A percentile compares a stretch with the other conserved stretches of the same genome.
Conservation (phyloP, 2,329 filamentous ascomycete species). For the Amauroascus verrucosus region DNA sequence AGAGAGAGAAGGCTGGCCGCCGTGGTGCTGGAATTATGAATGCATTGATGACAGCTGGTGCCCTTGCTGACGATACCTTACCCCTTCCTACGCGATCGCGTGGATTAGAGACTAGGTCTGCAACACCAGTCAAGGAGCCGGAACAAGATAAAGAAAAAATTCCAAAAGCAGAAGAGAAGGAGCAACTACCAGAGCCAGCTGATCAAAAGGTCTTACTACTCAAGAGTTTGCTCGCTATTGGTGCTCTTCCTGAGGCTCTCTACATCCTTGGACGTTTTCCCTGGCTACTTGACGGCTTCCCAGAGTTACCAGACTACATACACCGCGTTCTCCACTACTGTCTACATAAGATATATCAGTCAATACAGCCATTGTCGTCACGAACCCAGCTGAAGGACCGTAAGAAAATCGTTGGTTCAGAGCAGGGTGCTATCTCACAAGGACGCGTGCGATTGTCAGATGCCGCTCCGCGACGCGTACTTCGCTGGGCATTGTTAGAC, state of each 20-base stretch:
- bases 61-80: slow-evolving; percentile 69
- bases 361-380: slow-evolving; percentile 39
- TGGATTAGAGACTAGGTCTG: slow-evolving; percentile 43
- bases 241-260: slow-evolving; percentile 82
- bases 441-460: slow-evolving; percentile 55
- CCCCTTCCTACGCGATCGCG: slow-evolving; percentile 43
- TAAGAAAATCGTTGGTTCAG: slow-evolving; percentile 44
- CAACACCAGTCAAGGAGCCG: slow-evolving; percentile 46
- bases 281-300: slow-evolving; percentile 78
- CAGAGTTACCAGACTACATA: slow-evolving; percentile 68
- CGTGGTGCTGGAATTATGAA: slow-evolving; percentile 64
- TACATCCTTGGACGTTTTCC: slow-evolving; percentile 87
- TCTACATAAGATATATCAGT: slow-evolving; percentile 61
- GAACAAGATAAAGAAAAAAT: slow-evolving; percentile 38
- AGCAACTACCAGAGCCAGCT: slow-evolving; percentile 56
- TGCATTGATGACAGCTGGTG: slow-evolving; percentile 76
- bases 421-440: slow-evolving; percentile 59
- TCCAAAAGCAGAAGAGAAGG: slow-evolving; percentile 36
- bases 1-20: slow-evolving; percentile 61
- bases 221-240: slow-evolving; percentile 76
- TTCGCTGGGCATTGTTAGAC: slow-evolving; percentile 79
- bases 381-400: slow-evolving; percentile 38
- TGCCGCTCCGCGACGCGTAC: slow-evolving; percentile 52
- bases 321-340: slow-evolving; percentile 79
- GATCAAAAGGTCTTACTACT: slow-evolving; percentile 85